Evolutionary conservation across 805 yeast species (phyloP), one percentile per base, ranked within the genome.

Genomic region (Candida argentea): DNA sequence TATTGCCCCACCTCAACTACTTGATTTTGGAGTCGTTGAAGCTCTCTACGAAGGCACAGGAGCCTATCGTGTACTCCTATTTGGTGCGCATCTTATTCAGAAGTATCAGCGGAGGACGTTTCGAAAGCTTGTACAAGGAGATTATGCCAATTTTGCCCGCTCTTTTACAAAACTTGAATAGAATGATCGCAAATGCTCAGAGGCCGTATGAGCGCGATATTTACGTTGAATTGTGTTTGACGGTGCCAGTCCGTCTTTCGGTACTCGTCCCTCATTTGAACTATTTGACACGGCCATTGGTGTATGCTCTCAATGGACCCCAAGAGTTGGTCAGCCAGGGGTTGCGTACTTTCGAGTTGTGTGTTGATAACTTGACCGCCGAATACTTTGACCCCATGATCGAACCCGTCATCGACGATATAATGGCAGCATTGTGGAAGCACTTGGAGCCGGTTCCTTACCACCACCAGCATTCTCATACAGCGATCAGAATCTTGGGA

Each of bases 371-470:
- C 44, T 55, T 91, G 35, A 93, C 97, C 0, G 94, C 97, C 0
- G 94, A 87, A 39, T 91, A 87, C 51, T 86, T 91, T 52, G 98
- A 91, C 44, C 97, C 98, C 2, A 87, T 91, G 48, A 76, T 91
- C 35, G 96, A 87, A 46, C 97, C 99, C 0, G 96, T 87, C 2
- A 76, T 89, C 30, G 93, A 83, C 35, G 96, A 91, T 41, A 86
- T 93, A 2, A 82, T 87, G 84, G 76, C 79, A 21, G 94, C 96
- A 0, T 61, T 91, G 19, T 91, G 95, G 89, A 77, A 73, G 36
- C 91, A 89, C 42, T 55, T 91, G 39, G 76, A 76, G 43, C 98
- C 99, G 2, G 68, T 87, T 20, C 97, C 99, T 0, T 86, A 85
- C 48, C 84, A 82, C 40, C 97, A 91, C 42, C 94, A 85, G 39